Conservation (phyloP, 2,329 filamentous ascomycete species). For the Sclerotinia glacialis region DNA sequence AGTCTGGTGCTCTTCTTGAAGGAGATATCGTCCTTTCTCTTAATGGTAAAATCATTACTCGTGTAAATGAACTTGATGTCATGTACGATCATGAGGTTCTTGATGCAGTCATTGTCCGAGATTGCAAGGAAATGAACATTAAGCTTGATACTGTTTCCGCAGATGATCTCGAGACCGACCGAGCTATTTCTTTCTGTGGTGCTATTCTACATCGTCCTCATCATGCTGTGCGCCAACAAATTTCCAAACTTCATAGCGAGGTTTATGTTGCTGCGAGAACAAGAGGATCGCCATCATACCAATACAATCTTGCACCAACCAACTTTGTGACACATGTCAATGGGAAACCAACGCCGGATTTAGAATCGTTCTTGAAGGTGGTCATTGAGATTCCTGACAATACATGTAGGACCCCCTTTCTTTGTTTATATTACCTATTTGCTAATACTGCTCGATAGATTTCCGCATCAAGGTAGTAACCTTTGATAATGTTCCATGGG, state of each 20-base stretch:
- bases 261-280: constrained; percentile 91
- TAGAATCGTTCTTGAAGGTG: constrained; percentile 75
- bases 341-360: constrained; percentile 76
- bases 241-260: constrained; percentile 92
- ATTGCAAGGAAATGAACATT: constrained; percentile 74
- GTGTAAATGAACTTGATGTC: constrained; percentile 86
- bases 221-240: constrained; percentile 94
- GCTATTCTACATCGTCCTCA: constrained; percentile 91
- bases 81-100: constrained; percentile 90
- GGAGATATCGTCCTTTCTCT: constrained; percentile 90
- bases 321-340: constrained; percentile 99
- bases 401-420: constrained; percentile 60
- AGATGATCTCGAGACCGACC: constrained; percentile 86
- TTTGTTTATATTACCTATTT: not conserved
- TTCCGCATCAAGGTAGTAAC: constrained; percentile 97
- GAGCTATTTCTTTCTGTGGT: constrained; percentile 91
- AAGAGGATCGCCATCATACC: constrained; percentile 78
- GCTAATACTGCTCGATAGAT: constrained; percentile 48
- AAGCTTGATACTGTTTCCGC: constrained; percentile 82
- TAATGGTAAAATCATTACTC: constrained; percentile 88
- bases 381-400: constrained; percentile 91
- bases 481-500: constrained; percentile 97
- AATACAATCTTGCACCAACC: constrained; percentile 89
- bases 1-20: constrained; percentile 70
- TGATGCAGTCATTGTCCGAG: constrained; percentile 81